Evolutionary conservation across 495 filamentous ascomycete genomes (phyloP), one percentile per base, ranked within the genome.

Genomic region (Aspergillus diversus): DNA sequence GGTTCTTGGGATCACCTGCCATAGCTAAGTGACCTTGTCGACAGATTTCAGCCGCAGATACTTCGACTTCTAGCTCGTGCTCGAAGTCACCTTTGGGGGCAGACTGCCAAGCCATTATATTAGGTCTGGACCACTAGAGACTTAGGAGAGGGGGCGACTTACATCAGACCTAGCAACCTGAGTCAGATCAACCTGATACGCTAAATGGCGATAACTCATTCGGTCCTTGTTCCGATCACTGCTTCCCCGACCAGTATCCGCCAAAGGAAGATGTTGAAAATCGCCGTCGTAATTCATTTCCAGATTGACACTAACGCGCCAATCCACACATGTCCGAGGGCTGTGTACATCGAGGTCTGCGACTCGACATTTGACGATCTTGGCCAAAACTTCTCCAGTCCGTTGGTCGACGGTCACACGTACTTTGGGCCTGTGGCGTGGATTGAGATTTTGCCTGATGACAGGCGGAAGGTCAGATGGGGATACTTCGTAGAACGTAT

Each of bases 21-120:
- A 77, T 79, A 46, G 86, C 86, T 50, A 87, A 76, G 15, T 81
- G 77, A 4, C 91, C 91, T 61, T 96, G 91, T 52, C 88, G 84
- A 37, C 88, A 82, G 17, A 97, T 69, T 48, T 85, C 85, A 5
- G 76, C 79, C 0, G 87, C 84, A 12, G 88, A 88, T 7, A 96
- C 69, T 75, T 97, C 93, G 46, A 97, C 81, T 69, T 97, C 93
- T 8, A 97, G 84, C 71, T 97, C 93, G 70, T 96, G 92, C 59
- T 92, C 89, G 65, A 93, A 94, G 9, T 89, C 68, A 54, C 74
- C 66, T 69, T 83, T 77, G 62, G 71, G 59, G 6, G 72, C 66
- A 42, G 73, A 68, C 81, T 83, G 65, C 71, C 51, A 16, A n/a
- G 15, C 42, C 27, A 11, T 12, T 5, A 33, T 34, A 47, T 60